A percentile compares a stretch with the other conserved stretches of the same genome.
phyloP scores from a whole-genome alignment of 2,329 filamentous ascomycete genomes.

The Aspergillus intermedius region DNA sequence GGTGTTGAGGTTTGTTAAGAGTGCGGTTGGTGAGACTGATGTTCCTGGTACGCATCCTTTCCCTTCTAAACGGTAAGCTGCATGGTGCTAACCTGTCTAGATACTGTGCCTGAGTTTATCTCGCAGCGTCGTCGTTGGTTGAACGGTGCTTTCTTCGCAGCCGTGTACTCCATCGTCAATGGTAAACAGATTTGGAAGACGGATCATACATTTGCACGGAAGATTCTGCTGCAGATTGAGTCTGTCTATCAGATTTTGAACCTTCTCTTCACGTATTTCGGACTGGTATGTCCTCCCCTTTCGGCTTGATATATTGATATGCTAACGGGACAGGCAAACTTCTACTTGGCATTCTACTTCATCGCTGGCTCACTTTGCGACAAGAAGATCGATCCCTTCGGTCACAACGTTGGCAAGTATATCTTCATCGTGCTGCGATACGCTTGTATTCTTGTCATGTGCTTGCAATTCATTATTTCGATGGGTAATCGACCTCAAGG shows the following conservation, averaged over 20 bases:
- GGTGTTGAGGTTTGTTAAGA: conserved; percentile 97
- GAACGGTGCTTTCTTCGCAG: conserved; percentile 97
- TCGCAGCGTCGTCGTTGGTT: conserved; percentile 95
- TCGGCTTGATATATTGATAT: background rate
- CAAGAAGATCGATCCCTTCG: conserved; percentile 76
- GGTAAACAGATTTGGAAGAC: conserved; percentile 89
- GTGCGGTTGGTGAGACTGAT: conserved; percentile 93
- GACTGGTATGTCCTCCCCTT: conserved; percentile 48
- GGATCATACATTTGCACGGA: conserved; percentile 82
- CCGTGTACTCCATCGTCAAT: conserved; percentile 93
- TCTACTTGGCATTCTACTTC: conserved; percentile 98
- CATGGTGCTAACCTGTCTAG: conserved; percentile 38
- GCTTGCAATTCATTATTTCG: conserved; percentile 90
- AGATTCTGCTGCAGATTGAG: conserved; percentile 87
- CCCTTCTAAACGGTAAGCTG: background rate
- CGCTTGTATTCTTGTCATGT: conserved; percentile 77
- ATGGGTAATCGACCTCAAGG: conserved; percentile 96
- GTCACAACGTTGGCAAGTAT: conserved; percentile 72
- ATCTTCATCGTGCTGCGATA: conserved; percentile 87
- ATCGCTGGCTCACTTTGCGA: conserved; percentile 86
- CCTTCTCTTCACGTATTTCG: conserved; percentile 94
- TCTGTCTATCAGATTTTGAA: conserved; percentile 93
- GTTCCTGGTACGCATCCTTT: conserved; percentile 63
- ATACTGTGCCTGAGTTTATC: conserved; percentile 91
- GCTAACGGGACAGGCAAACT: conserved; percentile 61